These are phyloP conservation scores for Aphanoascus verrucosus DNA, from an alignment of 2,329 filamentous ascomycete genomes.

Conservation along the genomic window DNA sequence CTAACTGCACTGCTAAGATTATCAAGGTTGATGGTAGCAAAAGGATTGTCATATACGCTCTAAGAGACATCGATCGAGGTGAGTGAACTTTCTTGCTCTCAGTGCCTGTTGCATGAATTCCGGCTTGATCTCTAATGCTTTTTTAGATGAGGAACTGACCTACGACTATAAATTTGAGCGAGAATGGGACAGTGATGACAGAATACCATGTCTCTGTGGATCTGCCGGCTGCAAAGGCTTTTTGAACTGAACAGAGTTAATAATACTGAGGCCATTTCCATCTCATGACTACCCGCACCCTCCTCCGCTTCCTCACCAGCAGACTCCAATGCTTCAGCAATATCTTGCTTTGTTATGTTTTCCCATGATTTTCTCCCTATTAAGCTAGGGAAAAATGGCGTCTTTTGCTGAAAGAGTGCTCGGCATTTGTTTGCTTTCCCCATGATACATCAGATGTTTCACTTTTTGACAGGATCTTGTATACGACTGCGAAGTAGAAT, in stretches of 20 bases:
- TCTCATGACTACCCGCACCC: background rate
- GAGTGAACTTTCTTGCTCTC: slow-evolving; percentile 38
- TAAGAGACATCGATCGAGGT: slow-evolving; percentile 92
- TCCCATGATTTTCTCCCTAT: too few species aligned
- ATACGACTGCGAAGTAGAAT: too few species aligned
- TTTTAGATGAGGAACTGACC: slow-evolving; percentile 87
- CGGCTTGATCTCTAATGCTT: slow-evolving; percentile 20
- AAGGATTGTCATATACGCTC: slow-evolving; percentile 95
- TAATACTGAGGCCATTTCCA: too few species aligned
- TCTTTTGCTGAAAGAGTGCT: too few species aligned
- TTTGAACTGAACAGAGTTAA: slow-evolving; percentile 57
- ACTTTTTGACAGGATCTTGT: too few species aligned
- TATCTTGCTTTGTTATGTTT: too few species aligned
- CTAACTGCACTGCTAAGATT: slow-evolving; percentile 98
- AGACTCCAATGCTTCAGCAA: background rate
- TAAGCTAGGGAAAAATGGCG: too few species aligned
- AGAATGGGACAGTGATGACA: slow-evolving; percentile 85
- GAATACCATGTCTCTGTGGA: slow-evolving; percentile 93
- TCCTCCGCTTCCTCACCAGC: background rate
- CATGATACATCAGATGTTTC: too few species aligned
- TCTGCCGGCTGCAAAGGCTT: slow-evolving; percentile 96
- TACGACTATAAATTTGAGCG: slow-evolving; percentile 99
- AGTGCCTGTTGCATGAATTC: background rate
- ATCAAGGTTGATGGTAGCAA: slow-evolving; percentile 98
- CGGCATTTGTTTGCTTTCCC: too few species aligned